Evolutionary conservation across 257 asterid species (phyloP).

Genomic region (Solanum ahanhuiri): DNA sequence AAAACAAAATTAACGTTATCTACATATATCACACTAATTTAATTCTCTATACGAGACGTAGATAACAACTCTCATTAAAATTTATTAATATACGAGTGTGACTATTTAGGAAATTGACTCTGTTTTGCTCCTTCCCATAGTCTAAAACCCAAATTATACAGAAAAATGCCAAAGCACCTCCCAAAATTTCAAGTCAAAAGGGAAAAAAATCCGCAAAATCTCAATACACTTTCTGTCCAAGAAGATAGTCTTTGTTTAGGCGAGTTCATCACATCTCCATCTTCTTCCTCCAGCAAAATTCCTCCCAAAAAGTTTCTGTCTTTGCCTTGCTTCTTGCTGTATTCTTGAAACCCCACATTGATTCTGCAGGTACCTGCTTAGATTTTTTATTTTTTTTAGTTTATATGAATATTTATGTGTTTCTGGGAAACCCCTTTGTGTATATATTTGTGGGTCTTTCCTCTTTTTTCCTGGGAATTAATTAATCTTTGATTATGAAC

Average conservation of each 20-base stretch:
- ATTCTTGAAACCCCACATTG: neutral
- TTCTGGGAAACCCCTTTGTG: neutral
- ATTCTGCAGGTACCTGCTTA: neutral
- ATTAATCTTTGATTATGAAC: neutral
- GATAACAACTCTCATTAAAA: neutral
- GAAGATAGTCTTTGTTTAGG: neutral
- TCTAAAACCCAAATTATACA: neutral
- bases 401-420: neutral
- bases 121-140: neutral
- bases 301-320: neutral
- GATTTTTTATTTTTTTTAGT: neutral
- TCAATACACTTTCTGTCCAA: neutral
- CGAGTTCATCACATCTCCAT: neutral
- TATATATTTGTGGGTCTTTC: neutral
- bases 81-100: no score
- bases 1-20: neutral
- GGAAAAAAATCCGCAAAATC: neutral
- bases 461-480: neutral
- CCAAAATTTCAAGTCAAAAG: neutral
- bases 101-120: neutral
- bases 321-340: neutral
- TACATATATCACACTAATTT: neutral
- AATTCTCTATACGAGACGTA: neutral
- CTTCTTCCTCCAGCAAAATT: neutral
- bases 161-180: neutral